These are phyloP conservation scores for Neocatenulostroma microsporum DNA, from an alignment of 2,329 filamentous ascomycete species.

Conservation along the genomic window DNA sequence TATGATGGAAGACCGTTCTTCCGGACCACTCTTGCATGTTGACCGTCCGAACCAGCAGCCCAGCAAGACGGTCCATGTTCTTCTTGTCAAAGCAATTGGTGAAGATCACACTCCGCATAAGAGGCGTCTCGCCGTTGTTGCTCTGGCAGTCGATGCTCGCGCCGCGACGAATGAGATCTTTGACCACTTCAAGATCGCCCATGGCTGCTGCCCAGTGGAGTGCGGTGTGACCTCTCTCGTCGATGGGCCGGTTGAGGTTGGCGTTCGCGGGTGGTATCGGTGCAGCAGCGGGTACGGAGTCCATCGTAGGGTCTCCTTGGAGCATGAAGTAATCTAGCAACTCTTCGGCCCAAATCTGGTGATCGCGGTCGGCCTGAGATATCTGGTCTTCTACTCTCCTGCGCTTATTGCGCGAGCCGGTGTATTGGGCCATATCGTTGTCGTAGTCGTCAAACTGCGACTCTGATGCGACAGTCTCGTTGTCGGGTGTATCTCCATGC, in stretches of 20 bases:
- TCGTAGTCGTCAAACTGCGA: constrained; percentile 82
- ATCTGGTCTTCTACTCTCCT: constrained; percentile 60
- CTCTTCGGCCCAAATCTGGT: constrained; percentile 85
- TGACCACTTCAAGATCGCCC: constrained; percentile 89
- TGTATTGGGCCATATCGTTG: constrained; percentile 59
- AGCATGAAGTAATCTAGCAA: constrained; percentile 94
- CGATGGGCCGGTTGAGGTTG: constrained; percentile 84
- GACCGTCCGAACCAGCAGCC: constrained; percentile 74
- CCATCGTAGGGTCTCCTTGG: constrained; percentile 20
- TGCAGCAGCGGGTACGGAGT: constrained; percentile 54
- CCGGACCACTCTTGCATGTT: constrained; percentile 67
- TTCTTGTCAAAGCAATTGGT: constrained; percentile 95
- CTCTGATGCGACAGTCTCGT: constrained; percentile 72
- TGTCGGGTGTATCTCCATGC: constrained; percentile 62
- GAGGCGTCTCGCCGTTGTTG: constrained; percentile 65
- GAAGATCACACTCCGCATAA: constrained; percentile 91
- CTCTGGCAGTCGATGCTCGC: constrained; percentile 64
- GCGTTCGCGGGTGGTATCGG: constrained; percentile 80
- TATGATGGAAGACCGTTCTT: constrained; percentile 88
- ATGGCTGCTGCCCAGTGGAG: constrained; percentile 97
- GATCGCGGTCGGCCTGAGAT: constrained; percentile 65
- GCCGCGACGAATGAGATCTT: constrained; percentile 72
- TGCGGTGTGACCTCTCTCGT: constrained; percentile 84
- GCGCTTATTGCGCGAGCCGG: constrained; percentile 59
- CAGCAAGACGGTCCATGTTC: constrained; percentile 77